Evolutionary conservation across 2,329 filamentous ascomycete genomes (phyloP), one percentile per base, ranked within the genome.

Genomic region (Huntiella omanensis): DNA sequence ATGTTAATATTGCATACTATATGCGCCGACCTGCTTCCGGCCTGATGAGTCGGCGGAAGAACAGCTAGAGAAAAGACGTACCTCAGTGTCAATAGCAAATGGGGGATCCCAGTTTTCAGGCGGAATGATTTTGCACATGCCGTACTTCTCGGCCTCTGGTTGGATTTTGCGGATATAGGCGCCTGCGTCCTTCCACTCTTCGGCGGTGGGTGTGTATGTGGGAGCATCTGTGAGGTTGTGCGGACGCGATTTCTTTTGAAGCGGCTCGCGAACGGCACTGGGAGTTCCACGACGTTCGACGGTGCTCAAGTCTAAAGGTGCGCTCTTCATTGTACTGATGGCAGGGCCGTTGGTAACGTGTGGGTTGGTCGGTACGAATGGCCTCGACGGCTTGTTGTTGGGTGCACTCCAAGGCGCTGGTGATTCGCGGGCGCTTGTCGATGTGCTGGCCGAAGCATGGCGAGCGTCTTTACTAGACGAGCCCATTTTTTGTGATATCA

Each of bases 61-160:
- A 28, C 22, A 7, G 22, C 22, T 28, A 28, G 22, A 28, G 22
- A 28, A 28, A 28, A 28, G 5, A 47, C 60, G 40, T 54, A 95
- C 88, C 77, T 95, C 86, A 16, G 88, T 96, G 59, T 98, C 86
- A 57, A 98, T 92, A 38, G 87, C 87, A 60, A 98, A 96, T 12
- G 85, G 72, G 5, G 91, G 91, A 56, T 92, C 88, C 91, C 91
- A 98, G 33, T 72, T 77, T 52, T 91, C 84, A 1, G 91, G 91
- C 4, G 91, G 91, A 48, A 98, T 83, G 51, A 98, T 84, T 63
- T 95, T 94, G 71, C 86, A 87, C 46, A 98, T 83, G 43, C 91
- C 91, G 62, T 83, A 96, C 55, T 87, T 77, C 53, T 71, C 75
- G 17, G 84, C 91, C 59, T 95, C 86, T 1, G 84, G 78, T 1